phyloP scores from a whole-genome alignment of 192 early-diverging fungal genomes.

The Gonapodya prolifera region DNA sequence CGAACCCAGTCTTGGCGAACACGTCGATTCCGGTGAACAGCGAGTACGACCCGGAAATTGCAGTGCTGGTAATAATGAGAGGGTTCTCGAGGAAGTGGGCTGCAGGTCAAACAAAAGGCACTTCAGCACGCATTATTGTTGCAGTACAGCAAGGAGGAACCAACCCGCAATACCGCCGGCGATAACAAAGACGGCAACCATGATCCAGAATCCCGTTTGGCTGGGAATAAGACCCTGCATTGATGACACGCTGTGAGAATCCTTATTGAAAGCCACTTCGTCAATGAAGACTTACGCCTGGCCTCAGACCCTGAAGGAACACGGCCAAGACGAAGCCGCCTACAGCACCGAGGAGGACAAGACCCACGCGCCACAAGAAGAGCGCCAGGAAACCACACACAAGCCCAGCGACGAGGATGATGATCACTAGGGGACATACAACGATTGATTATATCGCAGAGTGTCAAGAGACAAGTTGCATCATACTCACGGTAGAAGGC shows the following conservation, averaged over 20 bases:
- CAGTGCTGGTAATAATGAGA: constrained; percentile 56
- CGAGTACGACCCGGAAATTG: constrained; percentile 65
- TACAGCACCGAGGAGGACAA: constrained; percentile 63
- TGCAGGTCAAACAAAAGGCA: too few relatives aligned
- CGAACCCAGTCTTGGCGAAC: constrained; percentile 65
- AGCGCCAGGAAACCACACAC: constrained; percentile 48
- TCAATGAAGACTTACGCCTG: constrained; percentile 9
- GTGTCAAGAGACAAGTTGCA: neutral
- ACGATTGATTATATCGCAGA: neutral
- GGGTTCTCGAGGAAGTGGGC: constrained; percentile 49
- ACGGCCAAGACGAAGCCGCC: constrained; percentile 64
- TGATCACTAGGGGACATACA: constrained; percentile 14
- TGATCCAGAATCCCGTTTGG: constrained; percentile 47
- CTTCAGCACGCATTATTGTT: too few relatives aligned
- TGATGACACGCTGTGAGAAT: neutral
- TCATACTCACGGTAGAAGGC: neutral
- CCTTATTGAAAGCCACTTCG: neutral
- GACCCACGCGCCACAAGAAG: constrained; percentile 57
- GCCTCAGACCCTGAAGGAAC: constrained; percentile 52
- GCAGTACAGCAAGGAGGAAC: neutral
- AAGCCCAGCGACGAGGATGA: constrained; percentile 47
- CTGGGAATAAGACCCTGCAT: constrained; percentile 41
- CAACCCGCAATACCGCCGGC: constrained; percentile 4
- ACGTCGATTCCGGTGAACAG: constrained; percentile 71
- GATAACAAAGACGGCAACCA: constrained; percentile 47